Conservation (phyloP, 2,329 filamentous ascomycete species). For the Beauveria caledonica region DNA sequence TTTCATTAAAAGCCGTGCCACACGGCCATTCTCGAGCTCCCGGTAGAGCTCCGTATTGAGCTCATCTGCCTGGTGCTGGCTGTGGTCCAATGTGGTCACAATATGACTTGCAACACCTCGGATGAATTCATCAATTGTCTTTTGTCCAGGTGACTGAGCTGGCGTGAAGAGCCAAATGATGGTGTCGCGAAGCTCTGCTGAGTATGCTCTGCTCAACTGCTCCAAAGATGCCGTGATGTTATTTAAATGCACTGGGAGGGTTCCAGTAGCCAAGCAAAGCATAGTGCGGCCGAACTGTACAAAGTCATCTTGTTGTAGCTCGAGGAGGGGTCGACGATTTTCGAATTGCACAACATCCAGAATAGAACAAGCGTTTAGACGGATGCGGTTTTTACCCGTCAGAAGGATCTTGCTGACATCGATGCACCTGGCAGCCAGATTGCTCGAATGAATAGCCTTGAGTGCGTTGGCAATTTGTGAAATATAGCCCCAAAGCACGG, state of each 20-base stretch:
- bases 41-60: conserved; percentile 62
- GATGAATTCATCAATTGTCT: conserved; percentile 73
- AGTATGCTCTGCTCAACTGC: conserved; percentile 68
- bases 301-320: conserved; percentile 84
- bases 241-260: conserved; percentile 40
- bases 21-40: conserved; percentile 83
- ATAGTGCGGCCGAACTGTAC: conserved; percentile 76
- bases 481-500: conserved; percentile 82
- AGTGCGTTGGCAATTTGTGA: conserved; percentile 85
- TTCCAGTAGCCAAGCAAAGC: conserved; percentile 71
- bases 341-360: conserved; percentile 86
- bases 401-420: conserved; percentile 83
- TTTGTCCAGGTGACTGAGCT: conserved; percentile 44
- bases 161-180: conserved; percentile 74
- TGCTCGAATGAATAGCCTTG: conserved; percentile 72
- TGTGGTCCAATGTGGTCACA: conserved; percentile 65
- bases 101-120: conserved; percentile 71
- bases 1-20: conserved; percentile 74
- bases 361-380: conserved; percentile 80
- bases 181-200: conserved; percentile 67
- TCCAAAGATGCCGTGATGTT: conserved; percentile 67
- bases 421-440: conserved; percentile 77
- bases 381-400: conserved; percentile 82
- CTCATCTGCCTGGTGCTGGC: conserved; percentile 71
- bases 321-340: conserved; percentile 54